Evolutionary conservation across 495 filamentous ascomycete genomes (phyloP).

Genomic region (Lophiostoma macrostomum): DNA sequence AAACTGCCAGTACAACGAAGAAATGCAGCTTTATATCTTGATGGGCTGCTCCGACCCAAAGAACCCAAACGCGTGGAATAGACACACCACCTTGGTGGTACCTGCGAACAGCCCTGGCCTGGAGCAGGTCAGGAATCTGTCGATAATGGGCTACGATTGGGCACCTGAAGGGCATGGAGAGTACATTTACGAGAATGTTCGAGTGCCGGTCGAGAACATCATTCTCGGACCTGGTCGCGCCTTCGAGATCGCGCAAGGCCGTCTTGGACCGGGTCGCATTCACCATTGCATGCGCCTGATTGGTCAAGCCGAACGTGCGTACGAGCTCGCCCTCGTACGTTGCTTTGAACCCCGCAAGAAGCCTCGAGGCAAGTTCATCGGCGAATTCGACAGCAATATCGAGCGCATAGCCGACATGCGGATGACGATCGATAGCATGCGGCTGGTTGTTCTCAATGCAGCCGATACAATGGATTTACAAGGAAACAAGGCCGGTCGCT

Average conservation of each 20-base stretch:
- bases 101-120: slow-evolving; percentile 40
- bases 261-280: slow-evolving; percentile 44
- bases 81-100: slow-evolving; percentile 43
- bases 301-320: slow-evolving; percentile 43
- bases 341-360: slow-evolving; percentile 41
- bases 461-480: slow-evolving; percentile 43
- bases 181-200: slow-evolving; percentile 44
- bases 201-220: slow-evolving; percentile 42
- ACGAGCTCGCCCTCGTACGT: slow-evolving; percentile 42
- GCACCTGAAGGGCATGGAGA: slow-evolving; percentile 47
- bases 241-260: slow-evolving; percentile 47
- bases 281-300: slow-evolving; percentile 47
- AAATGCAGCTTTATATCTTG: slow-evolving; percentile 43
- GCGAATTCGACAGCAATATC: slow-evolving; percentile 45
- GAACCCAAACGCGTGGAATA: slow-evolving; percentile 42
- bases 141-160: slow-evolving; percentile 45
- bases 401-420: slow-evolving; percentile 44
- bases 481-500: slow-evolving; percentile 42
- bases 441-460: slow-evolving; percentile 44
- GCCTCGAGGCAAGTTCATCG: slow-evolving; percentile 43
- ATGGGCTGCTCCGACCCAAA: slow-evolving; percentile 45
- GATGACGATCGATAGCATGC: slow-evolving; percentile 40
- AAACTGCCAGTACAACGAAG: slow-evolving; percentile 41
- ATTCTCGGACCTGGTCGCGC: slow-evolving; percentile 46
- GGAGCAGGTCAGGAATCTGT: slow-evolving; percentile 41